Evolutionary conservation across 148 eudicot genomes (phyloP).

Genomic region (Arctostaphylos glauca): DNA sequence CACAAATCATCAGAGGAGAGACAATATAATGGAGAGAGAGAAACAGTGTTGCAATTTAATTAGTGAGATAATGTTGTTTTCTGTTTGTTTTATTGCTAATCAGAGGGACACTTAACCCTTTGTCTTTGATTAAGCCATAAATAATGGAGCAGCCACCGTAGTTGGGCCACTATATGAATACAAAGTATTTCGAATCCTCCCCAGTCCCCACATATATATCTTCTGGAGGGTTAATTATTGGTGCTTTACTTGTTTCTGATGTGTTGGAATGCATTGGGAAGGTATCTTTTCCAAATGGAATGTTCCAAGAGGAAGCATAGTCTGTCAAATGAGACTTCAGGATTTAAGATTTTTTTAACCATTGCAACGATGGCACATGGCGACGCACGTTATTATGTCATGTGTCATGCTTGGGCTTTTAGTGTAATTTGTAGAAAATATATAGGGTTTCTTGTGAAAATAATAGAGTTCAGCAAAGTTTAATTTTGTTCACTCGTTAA

Average conservation of each 20-base stretch:
- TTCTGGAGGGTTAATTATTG: background rate
- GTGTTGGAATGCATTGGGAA: background rate
- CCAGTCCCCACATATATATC: background rate
- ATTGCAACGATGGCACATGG: too few species aligned
- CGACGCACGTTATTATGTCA: too few species aligned
- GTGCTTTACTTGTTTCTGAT: background rate
- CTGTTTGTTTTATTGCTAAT: background rate
- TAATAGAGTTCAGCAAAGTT: too few species aligned
- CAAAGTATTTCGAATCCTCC: background rate
- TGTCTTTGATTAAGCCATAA: background rate
- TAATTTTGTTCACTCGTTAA: too few species aligned
- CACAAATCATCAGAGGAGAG: background rate
- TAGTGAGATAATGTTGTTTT: background rate
- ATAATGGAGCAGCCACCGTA: slow-evolving; percentile 6
- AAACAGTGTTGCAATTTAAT: background rate
- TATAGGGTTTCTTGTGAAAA: too few species aligned
- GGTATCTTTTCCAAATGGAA: slow-evolving; percentile 9
- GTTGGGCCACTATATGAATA: slow-evolving; percentile 6
- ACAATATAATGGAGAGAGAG: background rate
- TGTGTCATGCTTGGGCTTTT: too few species aligned
- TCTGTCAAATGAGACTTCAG: background rate
- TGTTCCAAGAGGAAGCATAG: background rate
- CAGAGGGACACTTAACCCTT: background rate
- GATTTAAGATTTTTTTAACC: background rate
- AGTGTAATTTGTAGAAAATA: too few species aligned